These are phyloP conservation scores for Mycena crocata DNA, from an alignment of 768 basidiomycete species.

Conservation along the genomic window DNA sequence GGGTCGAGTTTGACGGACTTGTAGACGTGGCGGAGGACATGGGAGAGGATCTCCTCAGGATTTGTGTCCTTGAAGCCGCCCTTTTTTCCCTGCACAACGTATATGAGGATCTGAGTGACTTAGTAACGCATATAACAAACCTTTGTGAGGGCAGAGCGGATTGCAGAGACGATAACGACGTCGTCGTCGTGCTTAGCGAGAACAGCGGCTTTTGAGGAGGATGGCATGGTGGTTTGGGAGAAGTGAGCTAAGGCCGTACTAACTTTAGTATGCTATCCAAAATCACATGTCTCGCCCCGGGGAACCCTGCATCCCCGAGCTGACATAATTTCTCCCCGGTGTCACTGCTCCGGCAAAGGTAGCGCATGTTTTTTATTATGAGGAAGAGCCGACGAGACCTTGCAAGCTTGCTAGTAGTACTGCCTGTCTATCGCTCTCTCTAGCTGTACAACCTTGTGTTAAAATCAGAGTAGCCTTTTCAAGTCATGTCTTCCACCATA, in stretches of 20 bases:
- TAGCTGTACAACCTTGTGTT: too few relatives aligned
- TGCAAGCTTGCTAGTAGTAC: too few relatives aligned
- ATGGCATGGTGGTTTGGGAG: conserved; percentile 46
- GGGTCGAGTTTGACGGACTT: conserved; percentile 79
- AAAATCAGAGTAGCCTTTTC: too few relatives aligned
- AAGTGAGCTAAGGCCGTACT: neutral
- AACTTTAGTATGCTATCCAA: too few relatives aligned
- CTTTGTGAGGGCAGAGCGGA: conserved; percentile 94
- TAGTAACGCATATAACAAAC: conserved; percentile 50
- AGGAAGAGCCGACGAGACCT: too few relatives aligned
- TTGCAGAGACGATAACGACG: conserved; percentile 90
- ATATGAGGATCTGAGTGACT: conserved; percentile 9
- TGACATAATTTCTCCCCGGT: too few relatives aligned
- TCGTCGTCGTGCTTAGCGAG: conserved; percentile 84
- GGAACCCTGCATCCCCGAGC: too few relatives aligned
- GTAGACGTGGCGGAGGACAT: conserved; percentile 81
- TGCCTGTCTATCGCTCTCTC: too few relatives aligned
- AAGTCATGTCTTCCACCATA: too few relatives aligned
- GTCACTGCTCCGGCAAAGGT: too few relatives aligned
- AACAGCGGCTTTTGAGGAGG: conserved; percentile 65
- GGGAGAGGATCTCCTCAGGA: conserved; percentile 84
- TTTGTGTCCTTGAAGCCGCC: conserved; percentile 93
- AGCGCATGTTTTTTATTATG: too few relatives aligned
- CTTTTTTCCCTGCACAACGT: conserved; percentile 70
- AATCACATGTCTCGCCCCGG: too few relatives aligned